Base-by-base conservation (phyloP, 1,284 basidiomycete genomes). In the Rugosomyces carneus region DNA sequence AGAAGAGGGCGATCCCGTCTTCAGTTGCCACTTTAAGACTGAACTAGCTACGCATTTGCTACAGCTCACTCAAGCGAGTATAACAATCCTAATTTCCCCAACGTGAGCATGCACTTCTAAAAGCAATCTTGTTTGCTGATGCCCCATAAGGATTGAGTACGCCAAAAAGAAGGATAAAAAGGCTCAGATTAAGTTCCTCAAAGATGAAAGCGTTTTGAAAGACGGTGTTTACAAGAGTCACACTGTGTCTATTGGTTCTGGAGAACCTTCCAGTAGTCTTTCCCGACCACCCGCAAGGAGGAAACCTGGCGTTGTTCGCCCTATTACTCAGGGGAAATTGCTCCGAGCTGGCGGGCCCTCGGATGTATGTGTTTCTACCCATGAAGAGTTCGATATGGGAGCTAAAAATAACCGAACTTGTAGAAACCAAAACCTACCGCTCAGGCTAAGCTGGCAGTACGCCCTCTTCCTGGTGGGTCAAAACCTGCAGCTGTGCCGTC, bases 121-220 rank as follows among this genome's bases (percentile, higher is more conserved):
- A 40, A 18, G n/a, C 37, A 27, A 6, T 6, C 6, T 18, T 7
- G 4, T 23, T 2, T 34, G 1, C 32, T 44, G 42, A 48, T 42
- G 19, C 13, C 4, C 45, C 29, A 9, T 16, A 50, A 94, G 90
- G 1, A 70, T 96, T 50, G 80, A 89, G 40, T 99, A 96, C 63
- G 75, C 78, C 34, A 99, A 99, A 77, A 99, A 98, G 78, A 98
- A 93, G 68, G 94, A 95, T 57, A 99, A 99, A 73, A 84, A 84
- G 61, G 83, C 88, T 1, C 73, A 80, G 46, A 93, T 99, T 67
- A 89, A 89, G 61, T 87, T 93, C 54, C 67, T 86, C 59, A 97
- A 91, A 70, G 93, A 97, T 61, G 93, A 96, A 64, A 84, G 82
- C 9, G 69, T 95, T 15, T 69, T 64, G n/a, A 80, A 80, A 47